phyloP scores from a whole-genome alignment of 495 filamentous ascomycete genomes.

The Penicillium atrosanguineum region DNA sequence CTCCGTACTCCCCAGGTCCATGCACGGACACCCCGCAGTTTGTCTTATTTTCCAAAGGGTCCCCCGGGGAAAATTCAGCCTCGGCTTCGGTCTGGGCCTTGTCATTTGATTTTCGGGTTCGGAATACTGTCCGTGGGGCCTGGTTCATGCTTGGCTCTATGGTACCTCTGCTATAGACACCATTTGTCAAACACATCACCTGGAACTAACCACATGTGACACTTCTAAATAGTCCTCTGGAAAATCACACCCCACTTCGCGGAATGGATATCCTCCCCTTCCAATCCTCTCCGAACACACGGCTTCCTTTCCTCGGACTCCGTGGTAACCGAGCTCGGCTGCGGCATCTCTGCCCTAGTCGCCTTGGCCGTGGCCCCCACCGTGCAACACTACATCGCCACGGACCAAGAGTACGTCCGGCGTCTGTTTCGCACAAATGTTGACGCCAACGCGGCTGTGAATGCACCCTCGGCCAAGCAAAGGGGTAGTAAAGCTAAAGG shows the following conservation, averaged over 20 bases:
- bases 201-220: neutral
- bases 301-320: slow-evolving; percentile 54
- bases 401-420: slow-evolving; percentile 84
- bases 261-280: slow-evolving; percentile 66
- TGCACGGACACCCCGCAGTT: neutral
- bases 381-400: slow-evolving; percentile 69
- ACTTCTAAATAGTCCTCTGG: slow-evolving; percentile 65
- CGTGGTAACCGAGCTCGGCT: slow-evolving; percentile 77
- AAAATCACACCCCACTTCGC: slow-evolving; percentile 87
- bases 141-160: neutral
- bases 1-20: neutral
- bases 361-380: slow-evolving; percentile 61
- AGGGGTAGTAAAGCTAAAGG: slow-evolving; percentile 5
- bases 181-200: neutral
- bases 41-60: neutral
- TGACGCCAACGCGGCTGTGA: slow-evolving; percentile 50
- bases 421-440: slow-evolving; percentile 75
- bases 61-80: neutral
- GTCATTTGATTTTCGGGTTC: neutral
- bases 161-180: neutral
- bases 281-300: slow-evolving; percentile 62
- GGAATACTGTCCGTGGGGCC: neutral
- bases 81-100: slow-evolving; percentile 4
- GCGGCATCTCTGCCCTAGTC: slow-evolving; percentile 77
- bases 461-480: neutral